Base-by-base conservation (phyloP, 139 green algal genomes). In the Micractinium conductrix region DNA sequence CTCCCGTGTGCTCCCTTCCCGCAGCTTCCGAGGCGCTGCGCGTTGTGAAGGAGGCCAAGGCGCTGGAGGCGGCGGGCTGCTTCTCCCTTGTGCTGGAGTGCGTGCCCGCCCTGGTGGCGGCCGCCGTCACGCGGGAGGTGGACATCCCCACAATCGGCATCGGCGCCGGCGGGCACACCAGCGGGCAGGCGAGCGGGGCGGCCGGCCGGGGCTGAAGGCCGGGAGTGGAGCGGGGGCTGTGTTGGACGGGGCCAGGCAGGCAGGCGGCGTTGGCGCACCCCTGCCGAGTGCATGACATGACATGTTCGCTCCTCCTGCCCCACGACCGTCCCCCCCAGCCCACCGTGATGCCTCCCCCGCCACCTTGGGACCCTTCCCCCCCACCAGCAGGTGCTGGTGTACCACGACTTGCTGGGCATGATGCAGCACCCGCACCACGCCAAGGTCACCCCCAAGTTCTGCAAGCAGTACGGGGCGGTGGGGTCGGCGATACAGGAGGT, bases 381-480 rank as follows among this genome's bases (percentile, higher is more conserved):
- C 16, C 7, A 4, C 2, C 1, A 0, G 22, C 93, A 99, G 96
- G 98, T 99, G 80, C 90, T 99, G 60, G 97, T 99, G 69, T 99
- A 98, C 76, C 97, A 99, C 79, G 97, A 99, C 90, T 87, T 99
- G 83, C 90, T 99, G 71, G 97, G 97, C 60, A 98, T 99, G 94
- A 96, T 99, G 92, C 94, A 95, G 74, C 97, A 99, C 87, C 97
- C 97, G 17, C 97, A 99, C 89, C 95, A 99, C 73, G 95, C 93
- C 75, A 98, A 99, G 89, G 96, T 99, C 44, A 98, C 97, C 5
- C 97, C 97, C 72, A 99, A 98, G 89, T 99, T 99, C 86, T 99
- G 97, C 94, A 99, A 99, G 92, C 92, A 96, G 86, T 99, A 97
- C 71, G 93, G 91, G 1, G 48, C 91, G 0, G 94, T 98, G n/a